Base-by-base conservation (phyloP, 2,329 filamentous ascomycete genomes). In the Nothomitra cinnamomea region DNA sequence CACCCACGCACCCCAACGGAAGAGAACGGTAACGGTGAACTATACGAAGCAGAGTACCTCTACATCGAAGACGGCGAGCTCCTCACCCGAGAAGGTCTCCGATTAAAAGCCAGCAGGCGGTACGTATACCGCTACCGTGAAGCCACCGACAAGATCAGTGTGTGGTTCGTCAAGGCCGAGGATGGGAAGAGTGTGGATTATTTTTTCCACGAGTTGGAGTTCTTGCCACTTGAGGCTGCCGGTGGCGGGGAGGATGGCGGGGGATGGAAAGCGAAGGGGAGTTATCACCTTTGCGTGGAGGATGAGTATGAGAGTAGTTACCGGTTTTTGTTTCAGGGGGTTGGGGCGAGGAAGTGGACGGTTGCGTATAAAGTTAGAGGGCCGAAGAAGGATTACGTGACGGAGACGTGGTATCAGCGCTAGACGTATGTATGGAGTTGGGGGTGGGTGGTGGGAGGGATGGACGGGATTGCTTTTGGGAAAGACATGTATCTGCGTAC, bases 91-190 rank as follows among this genome's bases (percentile, higher is more conserved):
- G 71, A 70, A 25, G 77, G 77, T 0, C 66, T 79, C 48, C 67
- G 69, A 0, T 82, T 85, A 65, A 72, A 69, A 15, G 81, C 80
- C 0, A 79, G 72, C 10, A 70, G 80, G 21, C 75, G 83, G 10
- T 89, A 89, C 60, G 72, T 86, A 1, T 88, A 84, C 71, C 76
- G 84, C 0, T 88, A 87, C 60, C 70, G 78, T 45, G 79, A 82
- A 57, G 60, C 55, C 8, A 68, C 61, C 1, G 83, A 87, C 60
- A 65, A 64, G 25, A 68, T 89, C 21, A 83, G 78, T 56, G 79
- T 84, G 1, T 89, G 84, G 84, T 88, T 88, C 59, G 79, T 79
- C 40, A 79, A 80, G 57, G 71, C 75, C 1, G 77, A 83, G 15
- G 80, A 85, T 58, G 66, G 72, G 15, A 70, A 70, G 53, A 72